Evolutionary conservation across 2,329 filamentous ascomycete genomes (phyloP), one percentile per base, ranked within the genome.

Genomic region (Ceratocystis colombiana): DNA sequence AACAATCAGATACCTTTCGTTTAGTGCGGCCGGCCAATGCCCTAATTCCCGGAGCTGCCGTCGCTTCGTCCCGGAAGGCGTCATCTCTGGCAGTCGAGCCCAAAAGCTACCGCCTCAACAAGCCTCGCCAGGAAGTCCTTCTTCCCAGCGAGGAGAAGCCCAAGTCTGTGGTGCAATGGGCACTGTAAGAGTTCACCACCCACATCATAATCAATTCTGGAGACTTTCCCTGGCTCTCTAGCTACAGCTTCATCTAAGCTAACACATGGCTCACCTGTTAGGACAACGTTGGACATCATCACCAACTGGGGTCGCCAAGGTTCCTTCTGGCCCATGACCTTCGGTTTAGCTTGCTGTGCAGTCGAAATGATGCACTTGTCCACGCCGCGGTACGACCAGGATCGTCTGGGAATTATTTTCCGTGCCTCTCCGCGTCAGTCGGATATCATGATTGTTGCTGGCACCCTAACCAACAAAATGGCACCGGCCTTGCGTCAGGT

Each of bases 391-490:
- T 94, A 95, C 83, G 90, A 95, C 73, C 89, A 94, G 74, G 90
- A 95, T 77, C 85, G 90, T 45, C 80, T 93, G 68, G 90, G 90
- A 70, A 94, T 95, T 74, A 94, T 95, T 75, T 95, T 94, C 83
- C 87, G 90, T 71, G 90, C 89, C 67, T 93, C 89, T 15, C 90
- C 90, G 1, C 87, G 90, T 70, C 90, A 95, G 76, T 89, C 89
- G 68, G 90, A 96, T 76, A 88, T 95, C 70, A 94, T 96, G 90
- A 94, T 96, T 72, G 90, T 96, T 25, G 90, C 91, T 30, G 91
- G 91, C 68, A 96, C 91, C 37, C 83, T 96, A 69, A 95, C 90
- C 71, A 96, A 96, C 82, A 96, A 96, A 81, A 96, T 96, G 91
- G 90, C 90, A 0, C 90, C 91, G 1, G 91, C 91, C 44, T 79